Percentiles rank a stretch among this genome's conserved stretches.
These are phyloP conservation scores for Guillardia theta DNA, from an alignment of 78 protist genomes.

Conservation along the genomic window DNA sequence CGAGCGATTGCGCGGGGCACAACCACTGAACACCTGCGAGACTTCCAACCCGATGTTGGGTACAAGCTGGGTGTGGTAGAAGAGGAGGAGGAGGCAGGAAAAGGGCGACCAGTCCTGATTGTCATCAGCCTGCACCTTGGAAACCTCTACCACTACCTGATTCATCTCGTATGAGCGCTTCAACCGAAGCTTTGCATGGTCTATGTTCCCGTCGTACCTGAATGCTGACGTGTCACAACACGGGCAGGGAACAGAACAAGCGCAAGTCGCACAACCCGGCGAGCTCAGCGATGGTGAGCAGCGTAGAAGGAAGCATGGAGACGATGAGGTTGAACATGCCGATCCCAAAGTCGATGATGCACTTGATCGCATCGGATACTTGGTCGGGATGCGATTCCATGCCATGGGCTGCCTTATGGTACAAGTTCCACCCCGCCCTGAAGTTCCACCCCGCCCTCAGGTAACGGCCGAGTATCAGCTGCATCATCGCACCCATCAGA, in stretches of 20 bases:
- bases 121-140: too few species aligned
- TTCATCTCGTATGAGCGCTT: too few species aligned
- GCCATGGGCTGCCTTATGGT: neutral
- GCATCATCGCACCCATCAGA: neutral
- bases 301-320: neutral
- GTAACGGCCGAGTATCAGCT: neutral
- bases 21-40: too few species aligned
- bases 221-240: too few species aligned
- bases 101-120: neutral
- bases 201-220: too few species aligned
- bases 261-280: too few species aligned
- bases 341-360: neutral
- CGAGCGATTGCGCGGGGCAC: too few species aligned
- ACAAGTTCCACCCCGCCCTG: neutral
- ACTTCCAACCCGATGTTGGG: conserved; percentile 9
- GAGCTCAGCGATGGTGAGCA: neutral
- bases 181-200: too few species aligned
- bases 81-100: neutral
- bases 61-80: neutral
- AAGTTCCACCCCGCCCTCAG: neutral
- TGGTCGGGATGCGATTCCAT: neutral
- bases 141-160: too few species aligned
- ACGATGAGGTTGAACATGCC: neutral
- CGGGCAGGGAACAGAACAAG: too few species aligned
- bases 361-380: neutral